These are phyloP conservation scores for Barnettozyma wickerhamii DNA, from an alignment of 805 yeast genomes.

Conservation along the genomic window DNA sequence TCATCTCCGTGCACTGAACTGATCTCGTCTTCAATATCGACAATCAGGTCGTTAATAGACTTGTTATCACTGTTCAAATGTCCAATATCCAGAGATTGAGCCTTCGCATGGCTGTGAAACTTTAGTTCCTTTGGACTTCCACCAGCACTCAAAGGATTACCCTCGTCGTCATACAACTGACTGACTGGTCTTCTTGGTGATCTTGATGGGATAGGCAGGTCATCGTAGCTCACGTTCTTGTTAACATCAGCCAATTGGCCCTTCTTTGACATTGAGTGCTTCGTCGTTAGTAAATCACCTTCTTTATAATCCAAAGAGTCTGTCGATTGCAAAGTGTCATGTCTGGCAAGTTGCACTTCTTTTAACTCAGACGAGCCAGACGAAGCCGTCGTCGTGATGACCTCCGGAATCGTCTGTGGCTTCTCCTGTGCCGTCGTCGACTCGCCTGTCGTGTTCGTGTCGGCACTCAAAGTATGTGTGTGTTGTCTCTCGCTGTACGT, in stretches of 20 bases:
- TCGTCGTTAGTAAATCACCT: constrained; percentile 7
- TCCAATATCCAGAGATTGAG: constrained; percentile 1
- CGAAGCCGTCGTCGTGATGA: neutral
- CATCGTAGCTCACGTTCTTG: constrained; percentile 1
- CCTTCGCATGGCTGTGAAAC: constrained; percentile 1
- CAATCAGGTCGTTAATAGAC: constrained; percentile 12
- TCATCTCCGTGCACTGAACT: neutral
- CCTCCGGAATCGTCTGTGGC: neutral
- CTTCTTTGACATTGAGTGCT: neutral
- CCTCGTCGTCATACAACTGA: too few species aligned
- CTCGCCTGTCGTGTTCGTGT: neutral
- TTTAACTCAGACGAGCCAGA: neutral
- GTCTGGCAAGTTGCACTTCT: constrained; percentile 1
- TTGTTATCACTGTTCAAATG: neutral
- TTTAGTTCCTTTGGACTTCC: constrained; percentile 1
- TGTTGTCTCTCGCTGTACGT: constrained; percentile 1
- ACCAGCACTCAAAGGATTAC: constrained; percentile 4
- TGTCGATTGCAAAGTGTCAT: constrained; percentile 5
- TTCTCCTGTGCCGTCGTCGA: neutral
- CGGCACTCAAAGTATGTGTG: neutral
- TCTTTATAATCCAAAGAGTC: constrained; percentile 22
- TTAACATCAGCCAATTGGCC: neutral
- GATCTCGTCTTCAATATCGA: constrained; percentile 12
- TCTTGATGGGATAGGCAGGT: constrained; percentile 25
- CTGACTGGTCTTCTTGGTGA: constrained; percentile 27